phyloP scores from a whole-genome alignment of 2,329 filamentous ascomycete genomes.

The Aspergillus transmontanensis region DNA sequence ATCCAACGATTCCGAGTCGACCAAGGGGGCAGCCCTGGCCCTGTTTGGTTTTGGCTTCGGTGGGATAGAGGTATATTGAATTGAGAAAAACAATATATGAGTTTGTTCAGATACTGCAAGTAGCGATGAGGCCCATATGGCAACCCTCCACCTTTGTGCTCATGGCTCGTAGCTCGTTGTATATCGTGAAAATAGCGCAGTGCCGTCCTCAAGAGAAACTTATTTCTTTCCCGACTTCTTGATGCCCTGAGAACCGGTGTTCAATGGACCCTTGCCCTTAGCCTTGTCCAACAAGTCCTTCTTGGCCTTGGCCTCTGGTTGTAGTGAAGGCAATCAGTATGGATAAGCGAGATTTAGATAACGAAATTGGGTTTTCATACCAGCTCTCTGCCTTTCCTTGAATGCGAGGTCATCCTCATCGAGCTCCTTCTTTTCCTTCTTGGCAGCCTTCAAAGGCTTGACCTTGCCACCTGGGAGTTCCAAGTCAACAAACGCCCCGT shows the following conservation, averaged over 20 bases:
- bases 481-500: background rate
- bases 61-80: background rate
- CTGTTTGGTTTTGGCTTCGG: background rate
- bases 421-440: slow-evolving; percentile 79
- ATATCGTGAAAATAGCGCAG: slow-evolving; percentile 20
- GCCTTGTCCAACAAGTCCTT: slow-evolving; percentile 83
- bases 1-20: background rate
- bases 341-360: background rate
- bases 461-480: slow-evolving; percentile 69
- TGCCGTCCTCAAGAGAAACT: slow-evolving; percentile 20
- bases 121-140: slow-evolving; percentile 19
- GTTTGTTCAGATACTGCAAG: slow-evolving; percentile 7
- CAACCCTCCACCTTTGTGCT: slow-evolving; percentile 18
- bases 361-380: slow-evolving; percentile 55
- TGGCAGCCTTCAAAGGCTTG: slow-evolving; percentile 84
- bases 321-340: slow-evolving; percentile 8
- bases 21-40: background rate
- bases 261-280: slow-evolving; percentile 84
- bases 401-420: slow-evolving; percentile 86
- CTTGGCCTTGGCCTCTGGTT: slow-evolving; percentile 75
- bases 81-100: slow-evolving; percentile 9
- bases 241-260: slow-evolving; percentile 82
- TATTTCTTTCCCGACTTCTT: slow-evolving; percentile 99
- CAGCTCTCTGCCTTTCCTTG: slow-evolving; percentile 80
- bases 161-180: slow-evolving; percentile 27